phyloP scores from a whole-genome alignment of 2,329 filamentous ascomycete genomes.

The Aspergillus tubingensis region DNA sequence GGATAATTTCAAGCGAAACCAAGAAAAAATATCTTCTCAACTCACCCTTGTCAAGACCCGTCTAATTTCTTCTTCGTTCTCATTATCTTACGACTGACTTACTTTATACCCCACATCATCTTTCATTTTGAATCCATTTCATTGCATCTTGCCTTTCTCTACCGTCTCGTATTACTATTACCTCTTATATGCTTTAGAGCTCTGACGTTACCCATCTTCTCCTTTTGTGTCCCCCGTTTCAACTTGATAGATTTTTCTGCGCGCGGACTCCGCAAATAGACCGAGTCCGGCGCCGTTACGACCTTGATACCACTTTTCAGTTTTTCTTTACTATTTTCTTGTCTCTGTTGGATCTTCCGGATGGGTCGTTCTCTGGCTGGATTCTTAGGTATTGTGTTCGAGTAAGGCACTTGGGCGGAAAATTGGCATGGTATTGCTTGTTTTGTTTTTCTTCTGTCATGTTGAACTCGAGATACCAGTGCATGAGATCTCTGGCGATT shows the following conservation, averaged over 20 bases:
- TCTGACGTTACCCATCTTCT: background rate
- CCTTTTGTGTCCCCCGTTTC: background rate
- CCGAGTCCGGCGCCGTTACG: background rate
- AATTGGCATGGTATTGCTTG: background rate
- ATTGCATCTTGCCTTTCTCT: slow-evolving; percentile 1
- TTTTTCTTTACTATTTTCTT: background rate
- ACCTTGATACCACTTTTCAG: background rate
- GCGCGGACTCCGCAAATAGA: background rate
- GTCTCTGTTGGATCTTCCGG: background rate
- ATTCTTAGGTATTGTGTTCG: background rate
- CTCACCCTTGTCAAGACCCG: slow-evolving; percentile 13
- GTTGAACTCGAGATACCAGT: background rate
- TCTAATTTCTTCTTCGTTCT: slow-evolving; percentile 5
- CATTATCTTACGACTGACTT: slow-evolving; percentile 3
- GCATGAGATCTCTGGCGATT: slow-evolving; percentile 3
- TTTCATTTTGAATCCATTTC: slow-evolving; percentile 1
- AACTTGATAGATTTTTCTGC: background rate
- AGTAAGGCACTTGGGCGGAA: background rate
- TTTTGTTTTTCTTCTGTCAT: background rate
- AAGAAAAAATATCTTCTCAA: slow-evolving; percentile 3
- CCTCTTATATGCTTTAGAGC: background rate
- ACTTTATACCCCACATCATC: slow-evolving; percentile 9
- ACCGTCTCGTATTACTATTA: background rate
- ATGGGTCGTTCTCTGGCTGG: background rate
- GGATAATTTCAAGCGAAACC: background rate